These are phyloP conservation scores for Cryomyces minteri DNA, from an alignment of 495 filamentous ascomycete species.

Conservation along the genomic window DNA sequence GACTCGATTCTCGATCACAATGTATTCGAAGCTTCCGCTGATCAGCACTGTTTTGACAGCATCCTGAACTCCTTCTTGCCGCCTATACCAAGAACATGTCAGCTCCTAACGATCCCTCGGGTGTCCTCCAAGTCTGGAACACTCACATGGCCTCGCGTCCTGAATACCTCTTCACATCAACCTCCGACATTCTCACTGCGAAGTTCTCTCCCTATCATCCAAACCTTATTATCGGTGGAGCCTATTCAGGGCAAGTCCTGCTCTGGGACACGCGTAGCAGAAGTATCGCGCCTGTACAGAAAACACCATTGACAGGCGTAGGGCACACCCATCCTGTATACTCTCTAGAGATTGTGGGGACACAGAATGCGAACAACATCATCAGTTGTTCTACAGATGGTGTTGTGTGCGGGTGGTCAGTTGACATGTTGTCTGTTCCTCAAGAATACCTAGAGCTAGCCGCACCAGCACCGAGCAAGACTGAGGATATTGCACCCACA, in stretches of 20 bases:
- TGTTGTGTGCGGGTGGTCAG: slow-evolving; percentile 87
- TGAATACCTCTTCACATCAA: slow-evolving; percentile 91
- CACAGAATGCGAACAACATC: slow-evolving; percentile 97
- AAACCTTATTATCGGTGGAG: slow-evolving; percentile 82
- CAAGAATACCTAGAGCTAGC: slow-evolving; percentile 79
- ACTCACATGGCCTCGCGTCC: slow-evolving; percentile 80
- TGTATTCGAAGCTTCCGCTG: background rate
- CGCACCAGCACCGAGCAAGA: slow-evolving; percentile 74
- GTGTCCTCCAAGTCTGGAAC: slow-evolving; percentile 94
- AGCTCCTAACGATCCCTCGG: slow-evolving; percentile 87
- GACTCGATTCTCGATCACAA: background rate
- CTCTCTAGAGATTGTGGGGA: slow-evolving; percentile 84
- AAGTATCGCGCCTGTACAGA: slow-evolving; percentile 65
- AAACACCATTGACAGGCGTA: slow-evolving; percentile 75
- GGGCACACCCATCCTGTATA: slow-evolving; percentile 90
- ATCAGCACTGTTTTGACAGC: slow-evolving; percentile 23
- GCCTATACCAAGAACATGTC: slow-evolving; percentile 94
- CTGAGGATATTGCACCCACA: slow-evolving; percentile 86
- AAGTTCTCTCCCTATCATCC: slow-evolving; percentile 97
- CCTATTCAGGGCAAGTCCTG: slow-evolving; percentile 90
- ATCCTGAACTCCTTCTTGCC: slow-evolving; percentile 78
- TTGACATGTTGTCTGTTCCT: slow-evolving; percentile 91
- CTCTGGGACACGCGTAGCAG: slow-evolving; percentile 94
- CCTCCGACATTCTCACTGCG: slow-evolving; percentile 85
- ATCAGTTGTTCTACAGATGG: slow-evolving; percentile 92